These are phyloP conservation scores for Zoysia matrella DNA, from an alignment of 202 grass and related monocot genomes.

Conservation along the genomic window DNA sequence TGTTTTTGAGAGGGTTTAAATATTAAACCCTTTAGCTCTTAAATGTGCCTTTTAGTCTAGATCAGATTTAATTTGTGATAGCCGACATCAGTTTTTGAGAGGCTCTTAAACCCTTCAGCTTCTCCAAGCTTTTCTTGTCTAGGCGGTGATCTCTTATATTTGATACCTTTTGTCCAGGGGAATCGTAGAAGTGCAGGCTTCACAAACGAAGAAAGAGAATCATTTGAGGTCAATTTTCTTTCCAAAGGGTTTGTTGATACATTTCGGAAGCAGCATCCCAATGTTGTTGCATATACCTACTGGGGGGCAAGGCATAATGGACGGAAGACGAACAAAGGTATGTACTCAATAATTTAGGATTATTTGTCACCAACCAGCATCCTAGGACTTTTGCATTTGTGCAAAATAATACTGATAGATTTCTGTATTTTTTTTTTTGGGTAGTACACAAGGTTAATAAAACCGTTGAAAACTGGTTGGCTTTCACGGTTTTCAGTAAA, in stretches of 20 bases:
- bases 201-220: conserved; percentile 88
- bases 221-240: conserved; percentile 80
- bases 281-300: conserved; percentile 80
- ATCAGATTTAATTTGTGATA: conserved; percentile 17
- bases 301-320: conserved; percentile 81
- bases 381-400: background rate
- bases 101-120: background rate
- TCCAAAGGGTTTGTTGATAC: conserved; percentile 90
- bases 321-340: conserved; percentile 93
- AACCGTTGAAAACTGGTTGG: too few relatives aligned
- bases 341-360: background rate
- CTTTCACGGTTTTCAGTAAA: too few relatives aligned
- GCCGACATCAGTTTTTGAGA: background rate
- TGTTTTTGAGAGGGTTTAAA: background rate
- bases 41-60: background rate
- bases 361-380: background rate
- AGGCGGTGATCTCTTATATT: conserved; percentile 18
- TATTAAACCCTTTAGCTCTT: background rate
- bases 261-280: conserved; percentile 84
- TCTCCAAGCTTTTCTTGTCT: conserved; percentile 15
- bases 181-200: conserved; percentile 92
- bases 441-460: too few relatives aligned
- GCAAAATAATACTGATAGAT: background rate
- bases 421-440: background rate
- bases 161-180: conserved; percentile 57